Evolutionary conservation across 1,284 basidiomycete species (phyloP), one percentile per base, ranked within the genome.

Genomic region (Vanrija humicola): DNA sequence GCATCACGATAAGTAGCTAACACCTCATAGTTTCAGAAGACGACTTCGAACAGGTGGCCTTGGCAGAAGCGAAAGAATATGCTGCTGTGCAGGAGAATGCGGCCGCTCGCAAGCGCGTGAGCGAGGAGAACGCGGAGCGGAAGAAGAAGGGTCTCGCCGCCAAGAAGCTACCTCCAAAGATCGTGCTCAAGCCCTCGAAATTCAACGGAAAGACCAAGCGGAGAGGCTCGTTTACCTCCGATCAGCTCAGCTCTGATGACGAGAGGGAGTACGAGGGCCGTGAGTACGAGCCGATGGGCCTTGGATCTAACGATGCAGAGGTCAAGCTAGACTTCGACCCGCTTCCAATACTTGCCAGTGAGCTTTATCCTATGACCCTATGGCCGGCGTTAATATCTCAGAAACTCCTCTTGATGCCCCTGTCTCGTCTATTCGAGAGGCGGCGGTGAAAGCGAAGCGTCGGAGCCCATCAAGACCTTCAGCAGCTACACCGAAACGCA

Each of bases 221-320:
- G 12, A 23, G 39, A 5, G 23, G 29, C 19, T 4, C 18, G 2
- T 23, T n/a, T 28, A n/a, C 28, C 26, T 5, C 18, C 3, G 6
- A 39, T 38, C 12, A 26, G 46, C 10, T 5, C 15, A 5, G 16
- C 40, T 45, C 46, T 1, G 50, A 45, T 0, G 50, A 40, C 9
- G 46, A 43, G 5, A 43, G 68, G 19, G 8, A 6, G 5, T 68
- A 68, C 47, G 67, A 72, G 58, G 68, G 68, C 5, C 67, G 70
- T 72, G 50, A 65, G 70, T 66, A 34, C 5, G 4, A 14, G 34
- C 12, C 0, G 34, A 43, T 10, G 9, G 9, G 14, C 40, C 29
- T 51, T 23, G 21, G 14, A 51, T 8, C 28, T 28, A 28, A 14
- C 3, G 18, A 2, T 3, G 19, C 28, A 65, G 66, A 69, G 64